Evolutionary conservation across 139 green algal species (phyloP).

Genomic region (Coelastrella sp.): DNA sequence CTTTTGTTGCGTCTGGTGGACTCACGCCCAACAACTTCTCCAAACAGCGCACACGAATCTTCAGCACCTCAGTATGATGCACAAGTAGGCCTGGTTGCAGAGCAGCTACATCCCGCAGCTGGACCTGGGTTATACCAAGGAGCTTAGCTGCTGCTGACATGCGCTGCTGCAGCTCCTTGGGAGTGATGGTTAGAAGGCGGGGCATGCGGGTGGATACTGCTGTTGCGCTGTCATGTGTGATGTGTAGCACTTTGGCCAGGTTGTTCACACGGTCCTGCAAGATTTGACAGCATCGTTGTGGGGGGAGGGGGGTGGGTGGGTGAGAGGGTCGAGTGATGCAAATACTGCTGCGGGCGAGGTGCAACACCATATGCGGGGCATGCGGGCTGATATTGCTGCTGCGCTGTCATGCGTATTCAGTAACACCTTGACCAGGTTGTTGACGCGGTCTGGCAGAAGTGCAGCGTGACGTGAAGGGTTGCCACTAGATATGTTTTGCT

Average conservation of each 20-base stretch:
- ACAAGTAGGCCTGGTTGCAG: conserved; percentile 35
- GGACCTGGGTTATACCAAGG: background rate
- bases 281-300: background rate
- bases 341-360: background rate
- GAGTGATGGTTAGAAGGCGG: conserved; percentile 1
- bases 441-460: too few species aligned
- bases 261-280: conserved; percentile 10
- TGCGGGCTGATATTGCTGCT: background rate
- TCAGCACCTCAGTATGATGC: conserved; percentile 17
- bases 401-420: background rate
- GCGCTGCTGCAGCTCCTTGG: conserved; percentile 18
- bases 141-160: conserved; percentile 14
- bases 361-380: background rate
- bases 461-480: too few species aligned
- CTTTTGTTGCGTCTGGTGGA: background rate
- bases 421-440: too few species aligned
- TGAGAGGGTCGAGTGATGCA: background rate
- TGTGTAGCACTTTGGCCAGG: conserved; percentile 10
- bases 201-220: conserved; percentile 4
- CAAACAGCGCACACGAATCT: conserved; percentile 12
- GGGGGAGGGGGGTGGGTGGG: background rate
- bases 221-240: conserved; percentile 15
- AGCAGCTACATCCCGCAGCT: conserved; percentile 18
- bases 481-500: too few species aligned
- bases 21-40: conserved; percentile 30